Evolutionary conservation across 441 rosid species (phyloP).

Genomic region (Codiaeum variegatum): DNA sequence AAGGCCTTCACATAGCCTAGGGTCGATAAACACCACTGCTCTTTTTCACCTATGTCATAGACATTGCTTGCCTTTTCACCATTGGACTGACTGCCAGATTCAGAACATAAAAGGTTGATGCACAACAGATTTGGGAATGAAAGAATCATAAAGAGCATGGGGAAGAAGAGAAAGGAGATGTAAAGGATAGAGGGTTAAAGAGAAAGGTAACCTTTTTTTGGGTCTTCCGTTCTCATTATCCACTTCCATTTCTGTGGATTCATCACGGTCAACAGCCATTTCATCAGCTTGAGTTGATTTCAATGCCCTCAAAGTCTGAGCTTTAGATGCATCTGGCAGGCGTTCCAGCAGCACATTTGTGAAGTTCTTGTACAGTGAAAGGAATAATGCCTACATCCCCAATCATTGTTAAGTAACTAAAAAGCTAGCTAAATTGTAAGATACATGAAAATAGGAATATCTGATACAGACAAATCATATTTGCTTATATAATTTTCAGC

Average conservation of each 20-base stretch:
- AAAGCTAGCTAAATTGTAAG: not conserved
- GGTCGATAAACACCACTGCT: slow-evolving; percentile 94
- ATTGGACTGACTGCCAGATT: slow-evolving; percentile 47
- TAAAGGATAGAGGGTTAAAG: not conserved
- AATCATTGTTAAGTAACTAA: slow-evolving; percentile 14
- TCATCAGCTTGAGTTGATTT: slow-evolving; percentile 50
- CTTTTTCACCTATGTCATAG: slow-evolving; percentile 67
- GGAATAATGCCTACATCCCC: slow-evolving; percentile 56
- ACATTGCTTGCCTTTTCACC: slow-evolving; percentile 32
- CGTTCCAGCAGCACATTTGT: slow-evolving; percentile 66
- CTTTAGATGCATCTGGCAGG: slow-evolving; percentile 69
- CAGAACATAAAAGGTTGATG: slow-evolving; percentile 10
- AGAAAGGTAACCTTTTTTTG: slow-evolving; percentile 39
- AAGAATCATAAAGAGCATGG: not conserved
- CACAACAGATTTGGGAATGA: not conserved
- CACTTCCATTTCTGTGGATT: slow-evolving; percentile 74
- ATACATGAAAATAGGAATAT: not conserved
- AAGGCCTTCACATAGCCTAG: slow-evolving; percentile 87
- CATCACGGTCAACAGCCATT: slow-evolving; percentile 54
- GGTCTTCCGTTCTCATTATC: slow-evolving; percentile 66
- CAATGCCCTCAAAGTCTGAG: slow-evolving; percentile 49
- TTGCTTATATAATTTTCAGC: not conserved
- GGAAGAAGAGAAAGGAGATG: not conserved
- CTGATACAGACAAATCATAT: not conserved
- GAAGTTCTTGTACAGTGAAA: slow-evolving; percentile 63